These are phyloP conservation scores for Cutaneotrichosporon mucoides DNA, from an alignment of 1,284 basidiomycete genomes.

Conservation along the genomic window DNA sequence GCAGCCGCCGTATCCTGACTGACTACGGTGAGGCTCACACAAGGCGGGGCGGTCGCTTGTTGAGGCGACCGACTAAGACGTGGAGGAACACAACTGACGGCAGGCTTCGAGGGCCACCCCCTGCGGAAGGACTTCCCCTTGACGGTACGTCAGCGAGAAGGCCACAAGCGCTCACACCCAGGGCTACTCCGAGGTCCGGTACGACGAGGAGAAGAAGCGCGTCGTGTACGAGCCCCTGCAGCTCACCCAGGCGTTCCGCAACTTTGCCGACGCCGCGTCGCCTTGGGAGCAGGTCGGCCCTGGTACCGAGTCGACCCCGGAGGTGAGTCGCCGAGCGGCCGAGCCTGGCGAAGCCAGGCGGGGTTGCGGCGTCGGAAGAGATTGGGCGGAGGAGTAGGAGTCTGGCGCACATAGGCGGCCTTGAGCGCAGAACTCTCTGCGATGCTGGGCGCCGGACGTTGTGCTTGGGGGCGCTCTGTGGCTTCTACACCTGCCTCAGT, in stretches of 20 bases:
- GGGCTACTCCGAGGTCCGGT: slow-evolving; percentile 91
- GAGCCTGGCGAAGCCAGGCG: not conserved
- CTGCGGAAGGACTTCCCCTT: slow-evolving; percentile 97
- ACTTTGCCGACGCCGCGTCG: slow-evolving; percentile 81
- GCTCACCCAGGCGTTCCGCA: slow-evolving; percentile 96
- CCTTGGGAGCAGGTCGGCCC: slow-evolving; percentile 97
- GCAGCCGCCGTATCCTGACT: slow-evolving; percentile 88
- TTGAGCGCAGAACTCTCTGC: no score
- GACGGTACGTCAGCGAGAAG: no score
- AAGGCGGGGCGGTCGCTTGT: no score
- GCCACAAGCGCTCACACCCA: slow-evolving; percentile 50
- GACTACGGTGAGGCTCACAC: slow-evolving; percentile 72
- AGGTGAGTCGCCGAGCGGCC: slow-evolving; percentile 19
- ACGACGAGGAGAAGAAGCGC: slow-evolving; percentile 97
- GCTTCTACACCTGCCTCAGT: no score
- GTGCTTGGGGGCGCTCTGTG: no score
- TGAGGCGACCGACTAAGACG: no score
- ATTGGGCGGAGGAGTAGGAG: no score
- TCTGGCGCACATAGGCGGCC: no score
- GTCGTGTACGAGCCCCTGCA: slow-evolving; percentile 98
- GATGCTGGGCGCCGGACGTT: no score
- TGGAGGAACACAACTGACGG: no score
- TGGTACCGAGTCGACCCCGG: slow-evolving; percentile 53
- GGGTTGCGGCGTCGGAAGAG: no score
- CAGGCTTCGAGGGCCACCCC: slow-evolving; percentile 91